phyloP scores from a whole-genome alignment of 352 stramenopile genomes.

The Globisporangium yorkense region DNA sequence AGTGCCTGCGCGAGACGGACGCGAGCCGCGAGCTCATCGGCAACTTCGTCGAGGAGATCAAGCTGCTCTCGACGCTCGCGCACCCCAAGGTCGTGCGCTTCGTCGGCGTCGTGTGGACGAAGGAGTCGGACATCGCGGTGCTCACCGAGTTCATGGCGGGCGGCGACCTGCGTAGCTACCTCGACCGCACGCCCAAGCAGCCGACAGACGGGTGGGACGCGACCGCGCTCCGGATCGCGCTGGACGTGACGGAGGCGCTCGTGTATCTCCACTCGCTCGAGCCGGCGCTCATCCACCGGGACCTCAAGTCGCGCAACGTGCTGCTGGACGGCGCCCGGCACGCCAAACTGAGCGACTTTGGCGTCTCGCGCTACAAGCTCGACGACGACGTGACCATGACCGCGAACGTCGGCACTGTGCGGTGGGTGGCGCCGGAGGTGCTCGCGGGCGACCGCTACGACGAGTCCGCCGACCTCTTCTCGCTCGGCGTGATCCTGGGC shows the following conservation, averaged over 20 bases:
- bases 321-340: constrained; percentile 26
- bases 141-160: constrained; percentile 11
- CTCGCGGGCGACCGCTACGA: constrained; percentile 42
- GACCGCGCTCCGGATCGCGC: background rate
- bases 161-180: constrained; percentile 8
- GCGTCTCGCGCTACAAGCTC: constrained; percentile 4
- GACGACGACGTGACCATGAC: constrained; percentile 15
- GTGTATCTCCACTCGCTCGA: constrained; percentile 16
- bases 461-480: constrained; percentile 41
- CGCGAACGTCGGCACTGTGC: background rate
- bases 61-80: constrained; percentile 7
- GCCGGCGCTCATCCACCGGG: constrained; percentile 59
- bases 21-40: constrained; percentile 4
- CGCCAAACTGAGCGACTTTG: constrained; percentile 13
- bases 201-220: constrained; percentile 2
- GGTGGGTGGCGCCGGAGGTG: constrained; percentile 51
- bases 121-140: constrained; percentile 8
- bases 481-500: constrained; percentile 34
- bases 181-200: background rate
- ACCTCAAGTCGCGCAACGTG: constrained; percentile 83
- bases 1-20: constrained; percentile 12
- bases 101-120: constrained; percentile 14
- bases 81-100: constrained; percentile 14
- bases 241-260: constrained; percentile 11
- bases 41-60: constrained; percentile 14